Percentiles rank a stretch among this genome's conserved stretches.
Evolutionary conservation across 1,284 basidiomycete species (phyloP).

Genomic region (Cryptococcus depauperatus): DNA sequence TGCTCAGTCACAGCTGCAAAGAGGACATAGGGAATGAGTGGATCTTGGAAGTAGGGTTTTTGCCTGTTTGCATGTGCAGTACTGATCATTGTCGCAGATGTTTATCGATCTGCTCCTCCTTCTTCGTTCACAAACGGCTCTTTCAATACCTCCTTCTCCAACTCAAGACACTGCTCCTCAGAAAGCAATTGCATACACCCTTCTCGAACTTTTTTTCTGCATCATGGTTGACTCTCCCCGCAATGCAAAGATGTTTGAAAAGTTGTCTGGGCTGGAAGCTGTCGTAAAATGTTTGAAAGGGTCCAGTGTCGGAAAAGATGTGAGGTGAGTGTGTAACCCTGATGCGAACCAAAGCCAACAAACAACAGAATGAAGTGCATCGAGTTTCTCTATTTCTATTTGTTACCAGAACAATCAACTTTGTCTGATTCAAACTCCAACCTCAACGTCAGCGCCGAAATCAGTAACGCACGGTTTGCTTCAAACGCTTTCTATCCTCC

Average conservation of each 20-base stretch:
- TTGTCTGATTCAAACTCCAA: no score
- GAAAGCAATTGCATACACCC: conserved; percentile 52
- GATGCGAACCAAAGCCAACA: conserved; percentile 1
- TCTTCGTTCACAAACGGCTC: conserved; percentile 30
- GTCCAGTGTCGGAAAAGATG: conserved; percentile 67
- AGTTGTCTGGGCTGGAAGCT: conserved; percentile 62
- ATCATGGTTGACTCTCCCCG: conserved; percentile 70
- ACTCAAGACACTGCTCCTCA: no score
- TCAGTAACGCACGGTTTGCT: no score
- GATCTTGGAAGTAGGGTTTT: conserved; percentile 57
- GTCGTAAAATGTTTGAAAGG: conserved; percentile 76
- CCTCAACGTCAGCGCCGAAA: no score
- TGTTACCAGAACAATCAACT: conserved; percentile 64
- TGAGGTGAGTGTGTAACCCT: conserved; percentile 53
- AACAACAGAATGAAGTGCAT: conserved; percentile 75
- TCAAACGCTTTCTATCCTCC: no score
- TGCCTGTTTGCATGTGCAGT: conserved; percentile 2
- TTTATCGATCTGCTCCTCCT: conserved; percentile 37
- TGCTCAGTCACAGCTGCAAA: conserved; percentile 64
- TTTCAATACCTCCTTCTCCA: conserved; percentile 16
- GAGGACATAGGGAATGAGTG: conserved; percentile 59
- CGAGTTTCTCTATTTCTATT: conserved; percentile 85
- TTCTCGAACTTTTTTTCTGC: conserved; percentile 73
- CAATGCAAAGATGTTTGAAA: conserved; percentile 68
- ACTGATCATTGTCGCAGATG: conserved; percentile 18